Evolutionary conservation across 2,329 filamentous ascomycete genomes (phyloP), one percentile per base, ranked within the genome.

Genomic region (Ramularia collo-cygni): DNA sequence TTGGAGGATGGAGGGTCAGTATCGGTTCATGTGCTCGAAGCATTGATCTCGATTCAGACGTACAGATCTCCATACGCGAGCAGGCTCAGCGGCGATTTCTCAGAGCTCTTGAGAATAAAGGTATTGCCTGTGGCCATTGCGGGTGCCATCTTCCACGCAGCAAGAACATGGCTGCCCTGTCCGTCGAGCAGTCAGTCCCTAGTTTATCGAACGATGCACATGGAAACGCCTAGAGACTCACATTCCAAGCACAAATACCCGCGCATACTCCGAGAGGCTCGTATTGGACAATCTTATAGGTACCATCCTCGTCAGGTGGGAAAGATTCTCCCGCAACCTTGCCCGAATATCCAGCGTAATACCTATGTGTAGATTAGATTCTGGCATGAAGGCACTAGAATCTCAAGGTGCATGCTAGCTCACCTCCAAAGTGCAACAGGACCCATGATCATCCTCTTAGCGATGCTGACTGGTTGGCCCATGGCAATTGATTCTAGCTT

Each of bases 21-120:
- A n/a, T n/a, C n/a, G n/a, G n/a, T n/a, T n/a, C n/a, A n/a, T n/a
- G n/a, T n/a, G n/a, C n/a, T n/a, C n/a, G n/a, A n/a, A n/a, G n/a
- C n/a, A n/a, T n/a, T n/a, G n/a, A n/a, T n/a, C n/a, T n/a, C n/a
- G n/a, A n/a, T n/a, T n/a, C n/a, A n/a, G n/a, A 24, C 21, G 21
- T 24, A 6, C 6, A 10, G 10, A 12, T 56, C 54, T 3, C 62
- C 66, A 17, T 62, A 52, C 13, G 45, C 44, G 15, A 33, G 27
- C 4, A 74, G 72, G 2, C 74, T 75, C 37, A 83, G 58, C 0
- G 79, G 79, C 0, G 77, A 75, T 50, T 78, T 71, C 61, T 83
- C 78, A 43, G 72, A 76, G 8, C 75, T 74, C 61, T 83, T 82
- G 19, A 81, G 56, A 2, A 82, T 60, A 28, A 82, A 70, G 15